Base-by-base conservation (phyloP, 192 early-diverging fungal species). In the Podochytrium sp. region DNA sequence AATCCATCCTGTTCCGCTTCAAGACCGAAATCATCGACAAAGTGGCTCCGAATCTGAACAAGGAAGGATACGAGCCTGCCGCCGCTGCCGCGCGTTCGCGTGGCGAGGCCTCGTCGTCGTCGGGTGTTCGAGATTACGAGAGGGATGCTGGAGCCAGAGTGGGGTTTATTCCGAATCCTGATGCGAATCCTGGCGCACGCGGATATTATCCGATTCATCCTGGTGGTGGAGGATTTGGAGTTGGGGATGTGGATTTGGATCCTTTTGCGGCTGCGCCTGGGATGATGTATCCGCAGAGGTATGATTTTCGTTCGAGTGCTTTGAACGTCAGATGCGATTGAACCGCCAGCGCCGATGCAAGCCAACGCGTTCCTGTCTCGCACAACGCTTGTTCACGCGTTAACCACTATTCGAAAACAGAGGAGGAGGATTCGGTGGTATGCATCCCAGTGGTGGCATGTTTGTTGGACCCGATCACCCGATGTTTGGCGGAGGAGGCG, bases 401-500 rank as follows among this genome's bases (percentile, higher is more conserved):
- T n/a, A n/a, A n/a, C n/a, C n/a, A n/a, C n/a, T n/a, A n/a, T n/a
- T n/a, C 27, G 10, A 32, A 37, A 29, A 32, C 32, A n/a, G 68
- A 66, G 37, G 77, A 76, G 20, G 25, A 43, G 29, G 55, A 56
- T 25, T 84, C 80, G 82, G 84, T 42, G 81, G 80, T 0, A 79
- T 80, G 78, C 68, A 71, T 33, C 78, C 81, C 33, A 92, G 90
- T 5, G 92, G 90, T 34, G 93, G 96, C 32, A 95, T 95, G 93
- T 76, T 86, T 79, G 91, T 96, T 10, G 94, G 93, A 16, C 94
- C 94, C 7, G 85, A 85, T 61, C 94, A 98, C 84, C 93, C 94
- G 16, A 92, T 95, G 82, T 98, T 95, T 80, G 73, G 83, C n/a
- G 79, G 78, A 34, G 79, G 83, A 10, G 85, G 84, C 16, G 79